Conservation (phyloP, 208 protist genomes). For the Zelonia costaricensis region DNA sequence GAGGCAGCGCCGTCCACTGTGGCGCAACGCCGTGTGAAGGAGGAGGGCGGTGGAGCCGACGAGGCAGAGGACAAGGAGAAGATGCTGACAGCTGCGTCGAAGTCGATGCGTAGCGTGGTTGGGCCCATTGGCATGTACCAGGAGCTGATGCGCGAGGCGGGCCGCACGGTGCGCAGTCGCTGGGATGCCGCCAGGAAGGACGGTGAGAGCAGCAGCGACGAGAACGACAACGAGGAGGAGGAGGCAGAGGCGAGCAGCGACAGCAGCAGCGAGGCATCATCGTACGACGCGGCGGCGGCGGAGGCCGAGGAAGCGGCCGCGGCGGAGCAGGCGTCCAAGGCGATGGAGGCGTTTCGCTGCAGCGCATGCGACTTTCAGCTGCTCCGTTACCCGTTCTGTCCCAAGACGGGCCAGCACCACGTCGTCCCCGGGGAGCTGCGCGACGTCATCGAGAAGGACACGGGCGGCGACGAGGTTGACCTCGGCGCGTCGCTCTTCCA, state of each 20-base stretch:
- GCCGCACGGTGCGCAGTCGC: constrained; percentile 80
- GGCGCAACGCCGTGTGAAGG: background rate
- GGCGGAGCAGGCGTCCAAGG: constrained; percentile 26
- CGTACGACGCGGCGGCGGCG: constrained; percentile 33
- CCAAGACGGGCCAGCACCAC: constrained; percentile 87
- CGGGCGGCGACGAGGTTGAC: constrained; percentile 75
- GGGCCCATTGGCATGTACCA: constrained; percentile 90
- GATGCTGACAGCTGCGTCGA: constrained; percentile 10
- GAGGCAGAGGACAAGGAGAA: constrained; percentile 13
- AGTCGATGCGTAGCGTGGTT: constrained; percentile 40
- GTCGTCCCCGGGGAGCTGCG: constrained; percentile 59
- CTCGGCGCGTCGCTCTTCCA: constrained; percentile 75
- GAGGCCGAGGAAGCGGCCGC: constrained; percentile 34
- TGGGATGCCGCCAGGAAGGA: constrained; percentile 54
- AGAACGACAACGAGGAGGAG: constrained; percentile 18
- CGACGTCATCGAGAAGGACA: constrained; percentile 77
- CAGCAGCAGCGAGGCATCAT: constrained; percentile 15
- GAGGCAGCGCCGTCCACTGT: no score
- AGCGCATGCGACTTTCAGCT: constrained; percentile 73
- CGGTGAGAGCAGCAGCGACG: constrained; percentile 22
- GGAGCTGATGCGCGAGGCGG: constrained; percentile 88
- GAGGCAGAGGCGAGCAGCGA: constrained; percentile 5
- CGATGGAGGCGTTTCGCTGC: constrained; percentile 56
- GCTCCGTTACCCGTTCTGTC: constrained; percentile 84
- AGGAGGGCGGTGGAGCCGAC: background rate